Conservation (phyloP, 768 basidiomycete genomes). For the Tylopilus subfusipes region DNA sequence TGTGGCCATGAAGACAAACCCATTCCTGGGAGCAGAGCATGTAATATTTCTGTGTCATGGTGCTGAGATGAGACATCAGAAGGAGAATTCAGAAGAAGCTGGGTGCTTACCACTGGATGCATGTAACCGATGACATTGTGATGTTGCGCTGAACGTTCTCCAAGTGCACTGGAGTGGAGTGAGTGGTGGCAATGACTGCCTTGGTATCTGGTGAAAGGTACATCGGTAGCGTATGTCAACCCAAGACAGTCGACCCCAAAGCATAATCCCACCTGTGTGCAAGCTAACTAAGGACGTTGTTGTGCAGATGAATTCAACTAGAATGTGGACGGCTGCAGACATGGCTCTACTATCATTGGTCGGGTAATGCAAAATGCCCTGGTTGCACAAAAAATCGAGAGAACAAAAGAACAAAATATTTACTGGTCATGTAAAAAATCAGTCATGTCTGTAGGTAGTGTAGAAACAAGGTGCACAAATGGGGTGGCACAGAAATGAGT, state of each 20-base stretch:
- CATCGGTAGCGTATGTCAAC: neutral
- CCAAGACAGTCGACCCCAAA: constrained; percentile 1
- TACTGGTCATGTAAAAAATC: no score
- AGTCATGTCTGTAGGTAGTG: no score
- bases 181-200: neutral
- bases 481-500: no score
- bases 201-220: constrained; percentile 11
- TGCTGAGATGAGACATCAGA: neutral
- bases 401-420: no score
- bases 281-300: neutral
- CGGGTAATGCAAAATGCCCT: no score
- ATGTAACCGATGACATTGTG: constrained; percentile 10
- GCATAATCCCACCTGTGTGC: neutral
- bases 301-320: no score
- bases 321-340: no score
- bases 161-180: neutral
- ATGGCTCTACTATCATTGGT: no score
- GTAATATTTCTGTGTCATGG: constrained; percentile 49
- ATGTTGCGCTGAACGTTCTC: neutral
- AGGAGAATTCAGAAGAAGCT: neutral
- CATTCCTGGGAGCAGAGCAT: constrained; percentile 64
- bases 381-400: no score
- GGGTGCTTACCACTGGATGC: constrained; percentile 14
- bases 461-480: no score
- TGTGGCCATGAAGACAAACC: constrained; percentile 41